Evolutionary conservation across 2,329 filamentous ascomycete genomes (phyloP).

Genomic region (Thielaviopsis musarum): DNA sequence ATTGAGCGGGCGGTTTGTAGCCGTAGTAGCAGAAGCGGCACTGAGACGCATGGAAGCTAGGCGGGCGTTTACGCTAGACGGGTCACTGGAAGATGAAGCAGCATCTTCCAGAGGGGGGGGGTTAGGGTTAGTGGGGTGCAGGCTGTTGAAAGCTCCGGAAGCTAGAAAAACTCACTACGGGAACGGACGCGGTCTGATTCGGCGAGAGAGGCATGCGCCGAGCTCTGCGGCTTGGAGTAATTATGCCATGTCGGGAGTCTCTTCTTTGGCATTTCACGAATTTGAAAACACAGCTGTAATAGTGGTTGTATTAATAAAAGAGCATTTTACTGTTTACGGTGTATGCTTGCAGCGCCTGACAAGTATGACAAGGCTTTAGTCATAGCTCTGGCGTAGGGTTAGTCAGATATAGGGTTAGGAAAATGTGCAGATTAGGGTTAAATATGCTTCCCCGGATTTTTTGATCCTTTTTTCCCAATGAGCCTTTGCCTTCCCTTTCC

Average conservation of each 20-base stretch:
- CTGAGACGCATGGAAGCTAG: neutral
- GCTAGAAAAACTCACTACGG: neutral
- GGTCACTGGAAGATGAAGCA: neutral
- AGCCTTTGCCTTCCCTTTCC: neutral
- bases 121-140: neutral
- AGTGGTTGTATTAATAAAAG: neutral
- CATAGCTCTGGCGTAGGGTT: neutral
- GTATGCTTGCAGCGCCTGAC: neutral
- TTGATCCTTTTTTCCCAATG: neutral
- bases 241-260: neutral
- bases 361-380: neutral
- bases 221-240: constrained; percentile 3
- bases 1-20: neutral
- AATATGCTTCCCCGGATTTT: neutral
- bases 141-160: neutral
- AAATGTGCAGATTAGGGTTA: neutral
- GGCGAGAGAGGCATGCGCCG: neutral
- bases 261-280: neutral
- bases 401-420: neutral
- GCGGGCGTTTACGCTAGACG: neutral
- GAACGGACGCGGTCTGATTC: neutral
- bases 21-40: neutral
- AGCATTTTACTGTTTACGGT: neutral
- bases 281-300: neutral
- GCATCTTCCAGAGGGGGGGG: neutral